Conservation (phyloP, 176 grass and related monocot species). For the Leersia perrieri region DNA sequence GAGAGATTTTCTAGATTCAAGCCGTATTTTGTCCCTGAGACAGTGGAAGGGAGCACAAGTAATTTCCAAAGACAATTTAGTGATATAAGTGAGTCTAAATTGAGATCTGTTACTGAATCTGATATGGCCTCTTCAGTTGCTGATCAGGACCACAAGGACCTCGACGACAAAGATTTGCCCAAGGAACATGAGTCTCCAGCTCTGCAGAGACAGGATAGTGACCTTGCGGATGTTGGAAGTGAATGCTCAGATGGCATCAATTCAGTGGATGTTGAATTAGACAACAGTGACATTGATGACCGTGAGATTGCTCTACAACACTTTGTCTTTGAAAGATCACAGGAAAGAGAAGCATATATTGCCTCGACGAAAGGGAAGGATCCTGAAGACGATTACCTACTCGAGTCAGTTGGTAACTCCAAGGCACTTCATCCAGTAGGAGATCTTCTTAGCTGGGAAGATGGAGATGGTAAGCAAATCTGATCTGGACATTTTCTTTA, state of each 20-base stretch:
- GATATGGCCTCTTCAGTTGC: conserved; percentile 47
- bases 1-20: conserved; percentile 56
- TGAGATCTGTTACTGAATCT: conserved; percentile 55
- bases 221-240: conserved; percentile 57
- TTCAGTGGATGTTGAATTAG: conserved; percentile 74
- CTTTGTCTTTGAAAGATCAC: conserved; percentile 50
- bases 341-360: conserved; percentile 50
- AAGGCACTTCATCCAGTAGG: conserved; percentile 39
- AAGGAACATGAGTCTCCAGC: background rate
- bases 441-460: conserved; percentile 67
- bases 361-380: conserved; percentile 45
- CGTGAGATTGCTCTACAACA: conserved; percentile 56
- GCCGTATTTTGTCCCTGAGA: conserved; percentile 61
- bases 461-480: conserved; percentile 55
- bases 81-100: conserved; percentile 57
- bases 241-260: conserved; percentile 72
- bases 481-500: conserved; percentile 18
- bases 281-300: conserved; percentile 71
- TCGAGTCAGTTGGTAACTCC: conserved; percentile 21
- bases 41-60: conserved; percentile 38
- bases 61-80: conserved; percentile 66
- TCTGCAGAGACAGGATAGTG: conserved; percentile 45
- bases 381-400: conserved; percentile 31
- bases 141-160: conserved; percentile 43
- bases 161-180: conserved; percentile 27